A percentile compares a stretch with the other conserved stretches of the same genome.
phyloP scores from a whole-genome alignment of 2,329 filamentous ascomycete species.

The Nemania sp. region DNA sequence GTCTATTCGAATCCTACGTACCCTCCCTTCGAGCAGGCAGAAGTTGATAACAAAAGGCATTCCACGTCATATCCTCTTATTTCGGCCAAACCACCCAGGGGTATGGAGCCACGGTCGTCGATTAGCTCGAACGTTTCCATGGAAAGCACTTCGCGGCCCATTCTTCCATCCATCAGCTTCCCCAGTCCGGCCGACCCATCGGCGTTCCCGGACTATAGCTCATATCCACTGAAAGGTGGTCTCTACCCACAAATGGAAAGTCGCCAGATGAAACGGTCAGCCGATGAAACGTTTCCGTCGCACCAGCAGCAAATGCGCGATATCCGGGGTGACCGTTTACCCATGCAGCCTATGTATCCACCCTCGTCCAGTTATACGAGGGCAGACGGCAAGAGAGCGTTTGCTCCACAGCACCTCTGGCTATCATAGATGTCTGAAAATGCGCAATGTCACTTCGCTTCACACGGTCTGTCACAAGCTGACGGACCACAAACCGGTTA shows the following conservation, averaged over 20 bases:
- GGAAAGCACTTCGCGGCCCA: slow-evolving; percentile 28
- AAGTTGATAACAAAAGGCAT: slow-evolving; percentile 32
- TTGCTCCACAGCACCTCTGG: slow-evolving; percentile 23
- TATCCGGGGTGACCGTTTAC: slow-evolving; percentile 33
- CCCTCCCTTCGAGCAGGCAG: slow-evolving; percentile 33
- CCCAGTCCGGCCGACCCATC: slow-evolving; percentile 31
- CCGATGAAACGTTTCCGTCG: slow-evolving; percentile 33
- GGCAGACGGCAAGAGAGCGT: slow-evolving; percentile 31
- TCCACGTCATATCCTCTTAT: slow-evolving; percentile 33
- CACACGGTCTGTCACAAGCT: background rate
- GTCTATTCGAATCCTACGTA: slow-evolving; percentile 26
- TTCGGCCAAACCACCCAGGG: slow-evolving; percentile 29
- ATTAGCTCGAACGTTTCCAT: slow-evolving; percentile 34
- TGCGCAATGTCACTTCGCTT: background rate
- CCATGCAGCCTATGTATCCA: slow-evolving; percentile 20
- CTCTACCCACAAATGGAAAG: slow-evolving; percentile 32
- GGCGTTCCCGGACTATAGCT: slow-evolving; percentile 31
- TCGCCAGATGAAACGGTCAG: slow-evolving; percentile 33
- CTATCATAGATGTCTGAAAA: slow-evolving; percentile 8
- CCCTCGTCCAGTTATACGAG: slow-evolving; percentile 29
- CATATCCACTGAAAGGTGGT: slow-evolving; percentile 28
- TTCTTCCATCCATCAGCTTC: slow-evolving; percentile 34
- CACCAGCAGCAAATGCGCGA: slow-evolving; percentile 35
- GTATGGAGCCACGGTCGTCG: slow-evolving; percentile 30
- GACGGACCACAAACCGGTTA: slow-evolving; percentile 5